Evolutionary conservation across 768 basidiomycete species (phyloP), one percentile per base, ranked within the genome.

Genomic region (Chalciporus sphaerocephalus): DNA sequence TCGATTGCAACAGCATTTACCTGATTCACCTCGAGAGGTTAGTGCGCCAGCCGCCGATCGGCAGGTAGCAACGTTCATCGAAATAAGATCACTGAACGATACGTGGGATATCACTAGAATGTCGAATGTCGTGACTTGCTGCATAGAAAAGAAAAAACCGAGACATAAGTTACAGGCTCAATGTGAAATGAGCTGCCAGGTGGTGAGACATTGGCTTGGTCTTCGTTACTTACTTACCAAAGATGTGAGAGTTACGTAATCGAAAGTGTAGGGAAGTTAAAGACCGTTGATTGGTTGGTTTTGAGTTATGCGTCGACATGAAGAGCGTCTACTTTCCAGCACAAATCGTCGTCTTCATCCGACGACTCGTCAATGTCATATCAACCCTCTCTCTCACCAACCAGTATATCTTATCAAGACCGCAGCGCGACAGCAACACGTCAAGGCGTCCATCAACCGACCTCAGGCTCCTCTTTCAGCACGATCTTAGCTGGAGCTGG

Each of bases 351-450:
- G 64, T 76, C 32, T 64, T 88, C 27, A 69, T 88, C 43, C 83
- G 76, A 51, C 72, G 86, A 47, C 68, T 89, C 25, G 75, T 81
- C 48, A 84, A 86, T 52, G 78, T 76, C 30, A 73, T 89, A 34
- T 85, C 85, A 0, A 71, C 81, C 0, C 64, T 87, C n/a, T 84
- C 85, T 0, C 76, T 88, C 21, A 80, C 86, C 4, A 78, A 77
- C 56, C 80, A 85, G 21, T 85, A 81, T 59, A 57, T 81, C 32
- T 53, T 68, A 23, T 69, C 67, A 20, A 64, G 57, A 42, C 56
- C 9, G 2, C 46, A 47, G 23, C 43, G 22, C 20, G 18, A 35
- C 35, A 25, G 11, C 23, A 21, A 28, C 21, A 6, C 16, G n/a
- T n/a, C n/a, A n/a, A n/a, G n/a, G n/a, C n/a, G n/a, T n/a, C n/a